These are phyloP conservation scores for Phytopythium litorale DNA, from an alignment of 352 stramenopile genomes.

Conservation along the genomic window DNA sequence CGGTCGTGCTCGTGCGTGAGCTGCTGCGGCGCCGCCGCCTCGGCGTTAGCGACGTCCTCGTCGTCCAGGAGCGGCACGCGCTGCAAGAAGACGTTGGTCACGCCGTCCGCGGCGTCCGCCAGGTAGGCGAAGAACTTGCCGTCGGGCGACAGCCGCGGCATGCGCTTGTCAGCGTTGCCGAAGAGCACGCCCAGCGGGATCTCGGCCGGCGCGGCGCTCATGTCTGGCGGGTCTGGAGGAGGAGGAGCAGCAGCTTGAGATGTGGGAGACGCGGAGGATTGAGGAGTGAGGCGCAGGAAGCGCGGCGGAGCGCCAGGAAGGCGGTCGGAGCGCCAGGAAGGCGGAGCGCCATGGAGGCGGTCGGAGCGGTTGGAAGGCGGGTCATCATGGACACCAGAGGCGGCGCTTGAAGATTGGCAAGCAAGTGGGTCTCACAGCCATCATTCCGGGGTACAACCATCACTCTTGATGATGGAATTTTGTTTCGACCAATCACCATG, in stretches of 20 bases:
- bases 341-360: too few relatives aligned
- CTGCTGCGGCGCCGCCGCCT: constrained; percentile 21
- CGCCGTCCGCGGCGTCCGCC: constrained; percentile 29
- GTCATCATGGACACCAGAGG: too few relatives aligned
- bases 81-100: constrained; percentile 47
- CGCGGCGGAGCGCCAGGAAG: too few relatives aligned
- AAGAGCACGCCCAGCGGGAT: constrained; percentile 47
- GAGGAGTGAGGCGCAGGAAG: not conserved
- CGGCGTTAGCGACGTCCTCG: constrained; percentile 15
- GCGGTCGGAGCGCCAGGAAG: not conserved
- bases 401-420: not conserved
- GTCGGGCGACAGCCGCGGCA: constrained; percentile 39
- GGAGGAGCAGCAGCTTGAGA: not conserved
- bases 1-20: constrained; percentile 36
- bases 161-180: constrained; percentile 40
- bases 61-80: constrained; percentile 25
- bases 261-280: not conserved
- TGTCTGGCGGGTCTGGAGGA: not conserved
- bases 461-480: not conserved
- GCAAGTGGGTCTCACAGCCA: not conserved
- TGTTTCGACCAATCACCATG: not conserved
- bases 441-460: not conserved
- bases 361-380: not conserved
- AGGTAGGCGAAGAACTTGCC: constrained; percentile 46
- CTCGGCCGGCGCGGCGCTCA: constrained; percentile 4